These are phyloP conservation scores for Erodium maritimum DNA, from an alignment of 345 rosid species.

Conservation along the genomic window DNA sequence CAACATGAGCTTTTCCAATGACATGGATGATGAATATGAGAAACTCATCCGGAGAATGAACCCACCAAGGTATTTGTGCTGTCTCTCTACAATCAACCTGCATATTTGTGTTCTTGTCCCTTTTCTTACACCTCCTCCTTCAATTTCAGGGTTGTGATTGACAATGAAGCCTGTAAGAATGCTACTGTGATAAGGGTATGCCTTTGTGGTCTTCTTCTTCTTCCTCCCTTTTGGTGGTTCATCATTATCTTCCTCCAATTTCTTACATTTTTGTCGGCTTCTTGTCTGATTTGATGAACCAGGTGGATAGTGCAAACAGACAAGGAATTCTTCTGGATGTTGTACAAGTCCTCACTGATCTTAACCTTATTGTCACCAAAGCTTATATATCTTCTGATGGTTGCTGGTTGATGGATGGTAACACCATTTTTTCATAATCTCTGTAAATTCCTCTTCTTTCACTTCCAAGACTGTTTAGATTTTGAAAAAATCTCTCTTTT, in stretches of 20 bases:
- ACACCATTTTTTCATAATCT: slow-evolving; percentile 6
- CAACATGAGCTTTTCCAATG: slow-evolving; percentile 56
- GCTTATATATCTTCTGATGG: slow-evolving; percentile 96
- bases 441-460: background rate
- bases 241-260: background rate
- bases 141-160: slow-evolving; percentile 77
- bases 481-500: background rate
- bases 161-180: slow-evolving; percentile 72
- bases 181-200: slow-evolving; percentile 53
- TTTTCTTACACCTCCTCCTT: no score
- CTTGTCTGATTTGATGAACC: slow-evolving; percentile 10
- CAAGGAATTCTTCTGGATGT: slow-evolving; percentile 93
- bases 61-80: slow-evolving; percentile 59
- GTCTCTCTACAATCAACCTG: background rate
- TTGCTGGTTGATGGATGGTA: slow-evolving; percentile 99
- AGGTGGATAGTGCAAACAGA: slow-evolving; percentile 94
- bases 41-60: slow-evolving; percentile 83
- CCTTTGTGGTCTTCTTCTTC: background rate
- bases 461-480: background rate
- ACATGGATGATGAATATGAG: slow-evolving; percentile 77
- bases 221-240: background rate
- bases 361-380: slow-evolving; percentile 64
- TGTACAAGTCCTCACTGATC: slow-evolving; percentile 89
- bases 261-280: slow-evolving; percentile 5
- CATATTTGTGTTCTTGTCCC: slow-evolving; percentile 1